These are phyloP conservation scores for Curvularia spicifera DNA, from an alignment of 2,329 filamentous ascomycete genomes.

Conservation along the genomic window DNA sequence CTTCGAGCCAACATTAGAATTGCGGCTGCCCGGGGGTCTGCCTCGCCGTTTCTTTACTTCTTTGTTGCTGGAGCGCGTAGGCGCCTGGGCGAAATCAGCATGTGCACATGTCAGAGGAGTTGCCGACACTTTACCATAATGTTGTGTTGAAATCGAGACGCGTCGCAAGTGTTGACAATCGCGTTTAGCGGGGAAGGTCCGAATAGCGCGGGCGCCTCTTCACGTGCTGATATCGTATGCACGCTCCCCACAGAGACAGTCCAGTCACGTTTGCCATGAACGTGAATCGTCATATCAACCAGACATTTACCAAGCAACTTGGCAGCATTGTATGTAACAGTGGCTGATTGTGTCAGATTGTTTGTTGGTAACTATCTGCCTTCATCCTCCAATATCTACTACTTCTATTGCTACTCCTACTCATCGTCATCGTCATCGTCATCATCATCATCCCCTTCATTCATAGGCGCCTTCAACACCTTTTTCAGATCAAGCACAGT, in stretches of 20 bases:
- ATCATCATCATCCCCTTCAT: not conserved
- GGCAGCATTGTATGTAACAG: not conserved
- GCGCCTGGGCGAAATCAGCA: conserved; percentile 34
- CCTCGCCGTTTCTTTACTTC: conserved; percentile 29
- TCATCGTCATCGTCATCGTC: not conserved
- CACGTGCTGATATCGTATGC: conserved; percentile 5
- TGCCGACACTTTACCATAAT: conserved; percentile 37
- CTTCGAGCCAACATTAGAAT: conserved; percentile 23
- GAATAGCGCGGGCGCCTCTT: conserved; percentile 13
- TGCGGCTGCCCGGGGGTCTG: conserved; percentile 34
- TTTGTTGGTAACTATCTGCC: not conserved
- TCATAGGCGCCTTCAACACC: conserved; percentile 2
- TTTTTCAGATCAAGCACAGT: conserved; percentile 20
- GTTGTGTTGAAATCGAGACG: conserved; percentile 29
- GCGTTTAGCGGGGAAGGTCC: conserved; percentile 15
- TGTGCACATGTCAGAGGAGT: not conserved
- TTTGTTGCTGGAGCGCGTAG: conserved; percentile 23
- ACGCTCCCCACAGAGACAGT: not conserved
- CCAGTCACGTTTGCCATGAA: not conserved
- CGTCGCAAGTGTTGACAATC: conserved; percentile 21
- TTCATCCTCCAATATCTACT: conserved; percentile 2
- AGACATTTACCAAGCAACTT: not conserved
- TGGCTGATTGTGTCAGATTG: not conserved
- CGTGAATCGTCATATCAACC: not conserved
- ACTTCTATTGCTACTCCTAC: not conserved